A percentile compares a stretch with the other conserved stretches of the same genome.
These are phyloP conservation scores for Lablab purpureus DNA, from an alignment of 306 rosid species.

Conservation along the genomic window DNA sequence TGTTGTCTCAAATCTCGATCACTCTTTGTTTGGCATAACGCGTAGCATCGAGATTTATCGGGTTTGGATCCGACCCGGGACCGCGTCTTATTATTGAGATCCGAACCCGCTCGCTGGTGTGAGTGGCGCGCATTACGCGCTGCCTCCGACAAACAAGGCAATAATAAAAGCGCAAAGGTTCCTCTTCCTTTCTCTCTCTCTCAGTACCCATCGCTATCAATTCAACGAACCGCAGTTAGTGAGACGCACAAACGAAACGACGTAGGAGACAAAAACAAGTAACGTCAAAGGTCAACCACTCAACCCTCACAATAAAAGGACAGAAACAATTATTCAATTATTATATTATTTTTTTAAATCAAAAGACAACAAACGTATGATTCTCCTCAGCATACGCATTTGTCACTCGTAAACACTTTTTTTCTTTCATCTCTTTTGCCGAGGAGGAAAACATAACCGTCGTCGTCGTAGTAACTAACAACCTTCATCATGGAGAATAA, in stretches of 20 bases:
- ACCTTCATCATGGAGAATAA: constrained; percentile 57
- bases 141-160: constrained; percentile 40
- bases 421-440: constrained; percentile 22
- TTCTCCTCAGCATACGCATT: constrained; percentile 49
- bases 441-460: constrained; percentile 36
- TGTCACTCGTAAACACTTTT: constrained; percentile 41
- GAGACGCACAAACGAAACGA: constrained; percentile 39
- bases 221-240: constrained; percentile 29
- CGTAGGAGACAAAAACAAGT: not conserved
- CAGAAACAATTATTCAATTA: not conserved
- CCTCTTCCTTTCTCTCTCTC: constrained; percentile 6
- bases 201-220: constrained; percentile 21
- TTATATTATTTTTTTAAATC: not conserved
- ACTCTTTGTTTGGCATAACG: not conserved
- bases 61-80: constrained; percentile 30
- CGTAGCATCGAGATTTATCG: constrained; percentile 2
- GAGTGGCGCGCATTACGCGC: constrained; percentile 49
- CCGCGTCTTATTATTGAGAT: not conserved
- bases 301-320: constrained; percentile 32
- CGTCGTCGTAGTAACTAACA: constrained; percentile 30
- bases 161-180: constrained; percentile 3
- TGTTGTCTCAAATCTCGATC: constrained; percentile 1
- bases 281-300: constrained; percentile 56
- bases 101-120: constrained; percentile 19
- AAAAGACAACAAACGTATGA: constrained; percentile 37